Conservation (phyloP, 2,329 filamentous ascomycete species). For the Neodidymelliopsis sp. region DNA sequence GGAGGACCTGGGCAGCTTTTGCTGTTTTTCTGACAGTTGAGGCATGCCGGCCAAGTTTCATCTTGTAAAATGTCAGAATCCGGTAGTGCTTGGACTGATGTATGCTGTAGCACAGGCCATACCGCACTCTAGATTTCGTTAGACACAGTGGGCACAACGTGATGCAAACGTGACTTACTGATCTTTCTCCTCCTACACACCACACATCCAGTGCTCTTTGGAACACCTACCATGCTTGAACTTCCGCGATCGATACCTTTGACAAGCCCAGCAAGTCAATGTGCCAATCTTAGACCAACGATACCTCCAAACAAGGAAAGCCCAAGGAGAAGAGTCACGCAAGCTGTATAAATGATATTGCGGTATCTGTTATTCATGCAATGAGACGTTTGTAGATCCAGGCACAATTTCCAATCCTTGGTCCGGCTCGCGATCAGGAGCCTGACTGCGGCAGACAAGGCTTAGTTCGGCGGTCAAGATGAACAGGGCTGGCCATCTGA, state of each 20-base stretch:
- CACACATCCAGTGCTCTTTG: slow-evolving; percentile 44
- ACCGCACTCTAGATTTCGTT: slow-evolving; percentile 30
- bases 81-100: neutral
- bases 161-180: slow-evolving; percentile 29
- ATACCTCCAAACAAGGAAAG: neutral
- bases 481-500: slow-evolving; percentile 6
- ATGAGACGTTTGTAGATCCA: neutral
- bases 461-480: slow-evolving; percentile 1
- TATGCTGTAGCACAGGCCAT: slow-evolving; percentile 11
- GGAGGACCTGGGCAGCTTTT: slow-evolving; percentile 46
- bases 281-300: too few relatives aligned
- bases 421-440: slow-evolving; percentile 1
- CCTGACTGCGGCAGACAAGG: neutral
- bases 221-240: slow-evolving; percentile 44
- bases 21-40: slow-evolving; percentile 45
- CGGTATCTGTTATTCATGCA: neutral
- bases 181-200: slow-evolving; percentile 46
- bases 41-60: slow-evolving; percentile 45
- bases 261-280: too few relatives aligned
- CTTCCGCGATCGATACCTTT: too few relatives aligned
- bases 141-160: slow-evolving; percentile 8
- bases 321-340: neutral
- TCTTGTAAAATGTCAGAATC: slow-evolving; percentile 35
- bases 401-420: slow-evolving; percentile 8
- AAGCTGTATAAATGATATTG: slow-evolving; percentile 3